A percentile compares a stretch with the other conserved stretches of the same genome.
Evolutionary conservation across 495 filamentous ascomycete species (phyloP).

Genomic region (Hyaloscypha bicolor): DNA sequence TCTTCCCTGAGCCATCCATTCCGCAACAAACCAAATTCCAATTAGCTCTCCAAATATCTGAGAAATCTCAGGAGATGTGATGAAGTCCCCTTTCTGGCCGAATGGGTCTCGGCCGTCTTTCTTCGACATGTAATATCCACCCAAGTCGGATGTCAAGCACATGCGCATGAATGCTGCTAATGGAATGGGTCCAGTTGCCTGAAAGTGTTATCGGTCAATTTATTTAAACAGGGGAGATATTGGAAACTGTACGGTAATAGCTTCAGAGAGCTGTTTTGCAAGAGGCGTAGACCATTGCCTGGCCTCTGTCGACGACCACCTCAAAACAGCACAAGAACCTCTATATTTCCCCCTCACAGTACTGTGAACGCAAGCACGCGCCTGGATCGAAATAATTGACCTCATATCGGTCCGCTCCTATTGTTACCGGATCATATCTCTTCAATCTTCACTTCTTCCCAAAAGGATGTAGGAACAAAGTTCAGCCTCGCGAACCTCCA

Average conservation of each 20-base stretch:
- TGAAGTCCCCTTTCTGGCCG: conserved; percentile 88
- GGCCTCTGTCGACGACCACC: conserved; percentile 33
- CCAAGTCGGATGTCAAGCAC: conserved; percentile 88
- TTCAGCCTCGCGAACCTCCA: conserved; percentile 4
- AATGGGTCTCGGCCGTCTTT: conserved; percentile 76
- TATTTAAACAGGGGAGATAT: neutral
- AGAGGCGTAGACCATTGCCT: conserved; percentile 85
- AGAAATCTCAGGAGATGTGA: conserved; percentile 96
- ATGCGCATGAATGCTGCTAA: conserved; percentile 97
- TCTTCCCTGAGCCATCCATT: conserved; percentile 91
- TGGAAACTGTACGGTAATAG: conserved; percentile 67
- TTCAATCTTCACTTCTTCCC: neutral
- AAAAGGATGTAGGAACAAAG: neutral
- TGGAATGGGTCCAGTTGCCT: conserved; percentile 86
- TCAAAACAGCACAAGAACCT: conserved; percentile 13
- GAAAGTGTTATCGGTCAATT: conserved; percentile 14
- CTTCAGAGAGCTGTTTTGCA: conserved; percentile 78
- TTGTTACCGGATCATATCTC: conserved; percentile 23
- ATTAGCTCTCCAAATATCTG: conserved; percentile 95
- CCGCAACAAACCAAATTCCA: conserved; percentile 90
- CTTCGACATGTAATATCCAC: conserved; percentile 89
- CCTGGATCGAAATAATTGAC: conserved; percentile 25
- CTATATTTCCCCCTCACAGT: conserved; percentile 14
- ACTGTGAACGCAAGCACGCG: conserved; percentile 26
- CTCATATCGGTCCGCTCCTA: conserved; percentile 24